Evolutionary conservation across 768 basidiomycete species (phyloP), one percentile per base, ranked within the genome.

Genomic region (Russula virescens): DNA sequence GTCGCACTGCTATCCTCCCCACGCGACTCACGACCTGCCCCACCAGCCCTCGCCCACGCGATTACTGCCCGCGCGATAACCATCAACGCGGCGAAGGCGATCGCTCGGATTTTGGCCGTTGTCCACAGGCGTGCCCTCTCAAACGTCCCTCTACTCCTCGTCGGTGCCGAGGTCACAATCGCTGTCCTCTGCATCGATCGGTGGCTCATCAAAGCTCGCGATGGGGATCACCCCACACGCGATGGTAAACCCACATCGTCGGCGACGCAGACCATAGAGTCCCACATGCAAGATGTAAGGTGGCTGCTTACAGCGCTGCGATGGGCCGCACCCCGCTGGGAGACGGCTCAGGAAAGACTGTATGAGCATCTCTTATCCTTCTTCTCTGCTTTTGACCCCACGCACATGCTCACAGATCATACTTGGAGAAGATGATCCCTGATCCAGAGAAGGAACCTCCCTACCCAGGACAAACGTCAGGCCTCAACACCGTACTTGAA

Each of bases 321-420:
- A 51, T 66, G 67, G 65, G 67, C 65, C 0, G 55, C 42, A 14
- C 58, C 65, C 8, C 55, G 67, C 26, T 68, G 67, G 67, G 67
- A 68, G 42, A 63, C 51, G 0, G 67, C 65, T 1, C 55, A 61
- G 31, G 63, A 65, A 16, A 60, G 10, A 40, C 18, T 67, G 66
- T 66, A 46, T 51, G 62, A 7, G 10, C 7, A 11, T 48, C 31
- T 38, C 4, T 43, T 25, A 25, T 23, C 19, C 23, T 2, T 5
- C n/a, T 16, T 13, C 18, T 31, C 3, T 55, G 51, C 31, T 48
- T 43, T 51, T 55, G 31, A 66, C 26, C 43, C 40, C 26, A 13
- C 13, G 25, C 31, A 6, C 43, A 40, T n/a, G 9, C 5, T 31
- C 38, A 7, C 16, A 66, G 65, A 13, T 9, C 62, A 11, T 57